Conservation (phyloP, 1,139 yeast species). For the Zhuliangozyma parablackwelliae region DNA sequence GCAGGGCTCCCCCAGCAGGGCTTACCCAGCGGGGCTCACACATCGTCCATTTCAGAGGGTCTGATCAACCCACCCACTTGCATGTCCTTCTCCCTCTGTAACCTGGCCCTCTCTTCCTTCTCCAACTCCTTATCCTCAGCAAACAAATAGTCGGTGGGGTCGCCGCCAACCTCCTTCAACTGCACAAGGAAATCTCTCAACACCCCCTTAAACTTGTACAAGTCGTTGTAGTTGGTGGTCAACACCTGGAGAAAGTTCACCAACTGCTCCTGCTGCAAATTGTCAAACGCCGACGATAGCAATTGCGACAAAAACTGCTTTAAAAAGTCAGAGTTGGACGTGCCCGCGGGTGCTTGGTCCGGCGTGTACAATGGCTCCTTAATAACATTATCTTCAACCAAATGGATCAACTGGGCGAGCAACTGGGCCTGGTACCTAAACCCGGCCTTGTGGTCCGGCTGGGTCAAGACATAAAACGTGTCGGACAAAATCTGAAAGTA, state of each 20-base stretch:
- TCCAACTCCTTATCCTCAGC: conserved; percentile 91
- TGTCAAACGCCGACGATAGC: conserved; percentile 85
- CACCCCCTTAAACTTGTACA: conserved; percentile 72
- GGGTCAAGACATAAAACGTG: conserved; percentile 89
- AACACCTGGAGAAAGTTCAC: conserved; percentile 76
- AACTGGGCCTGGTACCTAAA: conserved; percentile 84
- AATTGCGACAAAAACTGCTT: conserved; percentile 80
- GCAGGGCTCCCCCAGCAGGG: neutral
- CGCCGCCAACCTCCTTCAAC: conserved; percentile 94
- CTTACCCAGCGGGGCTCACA: neutral
- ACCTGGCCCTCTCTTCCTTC: conserved; percentile 58
- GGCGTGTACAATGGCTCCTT: conserved; percentile 69
- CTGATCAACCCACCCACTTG: conserved; percentile 91
- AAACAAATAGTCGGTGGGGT: conserved; percentile 84
- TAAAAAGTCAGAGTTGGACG: conserved; percentile 73
- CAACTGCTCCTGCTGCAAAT: conserved; percentile 79
- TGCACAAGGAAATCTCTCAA: conserved; percentile 95
- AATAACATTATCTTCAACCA: conserved; percentile 75
- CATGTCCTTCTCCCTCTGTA: conserved; percentile 77
- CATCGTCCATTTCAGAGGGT: conserved; percentile 93
- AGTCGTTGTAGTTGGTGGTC: conserved; percentile 68
- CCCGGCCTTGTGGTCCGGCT: conserved; percentile 96
- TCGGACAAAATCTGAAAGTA: conserved; percentile 88
- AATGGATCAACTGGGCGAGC: conserved; percentile 75
- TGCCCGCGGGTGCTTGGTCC: conserved; percentile 78